These are phyloP conservation scores for Heteromeles arbutifolia DNA, from an alignment of 306 rosid genomes.

Conservation along the genomic window DNA sequence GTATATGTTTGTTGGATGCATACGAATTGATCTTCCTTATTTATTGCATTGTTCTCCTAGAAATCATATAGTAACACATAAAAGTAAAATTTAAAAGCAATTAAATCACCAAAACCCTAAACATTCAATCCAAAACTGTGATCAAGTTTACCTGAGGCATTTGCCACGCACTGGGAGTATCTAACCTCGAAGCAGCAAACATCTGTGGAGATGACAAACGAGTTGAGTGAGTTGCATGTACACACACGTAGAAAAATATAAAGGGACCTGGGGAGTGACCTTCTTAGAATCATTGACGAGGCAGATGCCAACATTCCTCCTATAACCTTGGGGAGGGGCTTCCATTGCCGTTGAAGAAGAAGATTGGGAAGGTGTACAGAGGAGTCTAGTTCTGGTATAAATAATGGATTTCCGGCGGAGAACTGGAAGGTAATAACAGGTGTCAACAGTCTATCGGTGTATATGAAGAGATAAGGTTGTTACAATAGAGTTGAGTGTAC, in stretches of 20 bases:
- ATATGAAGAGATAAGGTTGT: no score
- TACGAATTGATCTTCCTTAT: neutral
- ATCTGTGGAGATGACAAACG: slow-evolving; percentile 13
- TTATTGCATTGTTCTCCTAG: neutral
- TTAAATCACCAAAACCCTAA: neutral
- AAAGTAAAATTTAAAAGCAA: neutral
- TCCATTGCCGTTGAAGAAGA: slow-evolving; percentile 52
- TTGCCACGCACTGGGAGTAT: slow-evolving; percentile 77
- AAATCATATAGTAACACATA: neutral
- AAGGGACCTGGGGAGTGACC: slow-evolving; percentile 18
- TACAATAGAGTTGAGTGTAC: no score
- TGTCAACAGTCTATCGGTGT: no score
- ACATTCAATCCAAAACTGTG: neutral
- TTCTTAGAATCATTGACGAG: slow-evolving; percentile 60
- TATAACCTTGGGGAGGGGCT: slow-evolving; percentile 72
- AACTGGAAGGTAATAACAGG: no score
- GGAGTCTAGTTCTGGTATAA: neutral
- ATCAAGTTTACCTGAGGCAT: slow-evolving; percentile 75
- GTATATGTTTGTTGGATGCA: no score
- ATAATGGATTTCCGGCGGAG: neutral
- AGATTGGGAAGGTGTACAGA: slow-evolving; percentile 8
- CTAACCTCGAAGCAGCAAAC: slow-evolving; percentile 76
- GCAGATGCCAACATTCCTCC: slow-evolving; percentile 74
- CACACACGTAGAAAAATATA: neutral
- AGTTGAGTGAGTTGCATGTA: neutral